A percentile compares a stretch with the other conserved stretches of the same genome.
These are phyloP conservation scores for Marchantia paleacea DNA, from an alignment of 225 moss, liverwort and hornwort species.

Conservation along the genomic window DNA sequence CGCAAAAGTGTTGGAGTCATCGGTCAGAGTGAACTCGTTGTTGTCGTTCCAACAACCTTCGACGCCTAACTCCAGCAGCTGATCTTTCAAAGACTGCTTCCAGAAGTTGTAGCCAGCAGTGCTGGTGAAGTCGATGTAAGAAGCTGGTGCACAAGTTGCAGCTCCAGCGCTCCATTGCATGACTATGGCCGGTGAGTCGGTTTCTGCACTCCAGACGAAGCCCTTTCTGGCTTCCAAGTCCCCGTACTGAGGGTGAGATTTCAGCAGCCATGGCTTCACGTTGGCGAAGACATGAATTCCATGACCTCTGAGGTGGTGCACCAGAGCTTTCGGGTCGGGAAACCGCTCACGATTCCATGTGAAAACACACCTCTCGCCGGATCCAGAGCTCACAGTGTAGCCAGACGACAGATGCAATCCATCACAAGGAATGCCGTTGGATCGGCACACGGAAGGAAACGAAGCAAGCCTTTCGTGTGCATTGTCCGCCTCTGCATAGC, in stretches of 20 bases:
- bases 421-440: constrained; percentile 39
- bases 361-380: constrained; percentile 38
- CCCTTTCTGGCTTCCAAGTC: constrained; percentile 22
- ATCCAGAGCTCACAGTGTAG: constrained; percentile 27
- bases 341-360: constrained; percentile 39
- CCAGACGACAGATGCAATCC: constrained; percentile 42
- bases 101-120: constrained; percentile 36
- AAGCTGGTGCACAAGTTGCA: constrained; percentile 29
- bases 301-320: constrained; percentile 27
- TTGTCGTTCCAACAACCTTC: constrained; percentile 47
- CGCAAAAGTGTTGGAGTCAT: constrained; percentile 40
- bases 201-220: constrained; percentile 35
- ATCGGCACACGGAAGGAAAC: constrained; percentile 30
- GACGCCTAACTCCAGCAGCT: constrained; percentile 32
- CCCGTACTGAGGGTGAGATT: constrained; percentile 26
- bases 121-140: constrained; percentile 44
- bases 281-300: constrained; percentile 46
- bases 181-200: constrained; percentile 30
- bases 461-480: constrained; percentile 33
- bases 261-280: constrained; percentile 42
- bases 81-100: constrained; percentile 36
- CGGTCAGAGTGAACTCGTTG: constrained; percentile 42
- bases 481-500: constrained; percentile 33
- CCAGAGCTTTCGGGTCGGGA: constrained; percentile 29
- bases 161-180: constrained; percentile 46